These are phyloP conservation scores for Blastobotrys muscicola DNA, from an alignment of 805 yeast species.

Conservation along the genomic window DNA sequence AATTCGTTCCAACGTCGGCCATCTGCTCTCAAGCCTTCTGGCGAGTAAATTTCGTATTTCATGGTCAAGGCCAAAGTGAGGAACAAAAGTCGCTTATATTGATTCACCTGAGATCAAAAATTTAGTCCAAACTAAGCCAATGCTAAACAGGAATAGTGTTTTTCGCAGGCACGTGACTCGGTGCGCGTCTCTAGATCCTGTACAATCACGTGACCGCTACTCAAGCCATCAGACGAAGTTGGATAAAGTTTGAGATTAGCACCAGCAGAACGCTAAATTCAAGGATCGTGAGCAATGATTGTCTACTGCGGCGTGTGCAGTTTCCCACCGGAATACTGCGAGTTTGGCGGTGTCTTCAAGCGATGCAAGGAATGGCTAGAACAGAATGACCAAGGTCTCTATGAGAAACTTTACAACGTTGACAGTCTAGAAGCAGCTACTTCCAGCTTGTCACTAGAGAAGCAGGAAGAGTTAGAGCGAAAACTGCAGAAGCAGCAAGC, in stretches of 20 bases:
- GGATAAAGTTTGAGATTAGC: too few species aligned
- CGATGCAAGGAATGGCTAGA: constrained; percentile 80
- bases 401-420: constrained; percentile 44
- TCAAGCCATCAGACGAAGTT: too few species aligned
- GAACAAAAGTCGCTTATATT: too few species aligned
- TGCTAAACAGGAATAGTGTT: too few species aligned
- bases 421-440: constrained; percentile 42
- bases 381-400: constrained; percentile 48
- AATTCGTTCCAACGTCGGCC: constrained; percentile 95
- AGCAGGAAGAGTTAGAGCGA: constrained; percentile 71
- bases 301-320: constrained; percentile 72
- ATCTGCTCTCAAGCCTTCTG: constrained; percentile 85
- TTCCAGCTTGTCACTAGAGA: constrained; percentile 52
- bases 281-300: constrained; percentile 24
- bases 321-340: constrained; percentile 88
- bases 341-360: constrained; percentile 71
- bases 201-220: too few species aligned
- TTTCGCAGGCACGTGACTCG: too few species aligned
- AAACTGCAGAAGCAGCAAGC: constrained; percentile 78
- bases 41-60: constrained; percentile 67
- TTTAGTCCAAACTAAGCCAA: too few species aligned
- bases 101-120: too few species aligned
- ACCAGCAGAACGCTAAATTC: too few species aligned
- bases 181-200: too few species aligned
- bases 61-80: too few species aligned